Evolutionary conservation across 352 stramenopile genomes (phyloP).

Genomic region (Phytophthora tentaculata): DNA sequence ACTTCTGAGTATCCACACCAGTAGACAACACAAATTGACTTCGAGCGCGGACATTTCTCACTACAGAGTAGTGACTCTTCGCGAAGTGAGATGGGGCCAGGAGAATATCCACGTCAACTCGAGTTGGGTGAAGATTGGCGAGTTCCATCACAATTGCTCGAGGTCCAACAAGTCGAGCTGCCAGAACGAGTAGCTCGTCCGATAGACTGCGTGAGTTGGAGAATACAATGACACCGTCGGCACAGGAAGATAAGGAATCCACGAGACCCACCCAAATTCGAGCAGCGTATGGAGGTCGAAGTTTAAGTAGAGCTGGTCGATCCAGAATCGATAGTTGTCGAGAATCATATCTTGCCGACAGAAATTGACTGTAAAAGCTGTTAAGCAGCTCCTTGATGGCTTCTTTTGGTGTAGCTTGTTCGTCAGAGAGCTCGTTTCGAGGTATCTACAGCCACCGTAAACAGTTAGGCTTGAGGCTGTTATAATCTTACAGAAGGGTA

Average conservation of each 20-base stretch:
- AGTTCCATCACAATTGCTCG: conserved; percentile 59
- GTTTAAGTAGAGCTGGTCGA: conserved; percentile 12
- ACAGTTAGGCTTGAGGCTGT: too few relatives aligned
- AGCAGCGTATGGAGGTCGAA: conserved; percentile 36
- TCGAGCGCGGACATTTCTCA: conserved; percentile 24
- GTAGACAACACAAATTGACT: conserved; percentile 47
- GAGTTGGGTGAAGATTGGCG: conserved; percentile 48
- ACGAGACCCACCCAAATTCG: conserved; percentile 39
- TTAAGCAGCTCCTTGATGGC: conserved; percentile 17
- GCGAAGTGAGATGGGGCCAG: conserved; percentile 65
- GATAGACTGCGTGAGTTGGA: conserved; percentile 45
- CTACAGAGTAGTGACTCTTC: conserved; percentile 49
- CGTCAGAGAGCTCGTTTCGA: conserved; percentile 13
- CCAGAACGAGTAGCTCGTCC: conserved; percentile 44
- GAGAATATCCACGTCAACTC: conserved; percentile 49
- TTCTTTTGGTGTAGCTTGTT: conserved; percentile 10
- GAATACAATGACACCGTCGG: conserved; percentile 51
- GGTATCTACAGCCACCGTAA: conserved; percentile 27
- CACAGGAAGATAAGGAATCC: conserved; percentile 36
- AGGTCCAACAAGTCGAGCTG: conserved; percentile 42
- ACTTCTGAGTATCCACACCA: conserved; percentile 46
- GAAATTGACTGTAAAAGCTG: conserved; percentile 38
- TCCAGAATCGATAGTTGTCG: conserved; percentile 21
- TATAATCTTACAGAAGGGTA: too few relatives aligned
- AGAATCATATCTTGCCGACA: conserved; percentile 17